Conservation (phyloP, 1,139 yeast genomes). For the Yamadazyma membranifaciens region DNA sequence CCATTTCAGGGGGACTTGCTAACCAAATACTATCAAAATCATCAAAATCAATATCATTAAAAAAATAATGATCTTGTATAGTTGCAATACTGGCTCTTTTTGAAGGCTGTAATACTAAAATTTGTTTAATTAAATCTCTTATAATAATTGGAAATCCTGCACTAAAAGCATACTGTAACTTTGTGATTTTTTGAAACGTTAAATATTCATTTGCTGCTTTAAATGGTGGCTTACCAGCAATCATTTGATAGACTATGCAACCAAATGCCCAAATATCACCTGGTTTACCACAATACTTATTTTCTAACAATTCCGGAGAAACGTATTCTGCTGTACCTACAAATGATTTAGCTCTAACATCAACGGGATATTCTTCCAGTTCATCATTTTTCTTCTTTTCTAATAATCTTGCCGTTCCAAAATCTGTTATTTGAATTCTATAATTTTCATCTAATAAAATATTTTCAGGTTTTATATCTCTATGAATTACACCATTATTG, state of each 20-base stretch:
- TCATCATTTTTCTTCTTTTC: conserved; percentile 44
- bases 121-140: conserved; percentile 46
- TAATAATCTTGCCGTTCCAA: conserved; percentile 72
- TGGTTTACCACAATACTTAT: conserved; percentile 69
- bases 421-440: conserved; percentile 73
- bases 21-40: conserved; percentile 69
- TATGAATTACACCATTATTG: conserved; percentile 71
- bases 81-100: conserved; percentile 37
- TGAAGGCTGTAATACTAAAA: conserved; percentile 45
- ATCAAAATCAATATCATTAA: conserved; percentile 63
- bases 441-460: conserved; percentile 63
- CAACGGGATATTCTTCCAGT: conserved; percentile 43
- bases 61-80: conserved; percentile 64
- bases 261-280: conserved; percentile 85
- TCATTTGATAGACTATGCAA: conserved; percentile 72
- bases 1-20: conserved; percentile 67
- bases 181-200: conserved; percentile 53
- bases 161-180: conserved; percentile 64
- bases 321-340: conserved; percentile 87
- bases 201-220: conserved; percentile 74
- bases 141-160: conserved; percentile 49
- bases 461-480: conserved; percentile 80
- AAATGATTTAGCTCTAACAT: conserved; percentile 62
- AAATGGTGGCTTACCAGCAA: conserved; percentile 78
- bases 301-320: conserved; percentile 69